Conservation (phyloP, 306 rosid species). For the Coriaria nepalensis region DNA sequence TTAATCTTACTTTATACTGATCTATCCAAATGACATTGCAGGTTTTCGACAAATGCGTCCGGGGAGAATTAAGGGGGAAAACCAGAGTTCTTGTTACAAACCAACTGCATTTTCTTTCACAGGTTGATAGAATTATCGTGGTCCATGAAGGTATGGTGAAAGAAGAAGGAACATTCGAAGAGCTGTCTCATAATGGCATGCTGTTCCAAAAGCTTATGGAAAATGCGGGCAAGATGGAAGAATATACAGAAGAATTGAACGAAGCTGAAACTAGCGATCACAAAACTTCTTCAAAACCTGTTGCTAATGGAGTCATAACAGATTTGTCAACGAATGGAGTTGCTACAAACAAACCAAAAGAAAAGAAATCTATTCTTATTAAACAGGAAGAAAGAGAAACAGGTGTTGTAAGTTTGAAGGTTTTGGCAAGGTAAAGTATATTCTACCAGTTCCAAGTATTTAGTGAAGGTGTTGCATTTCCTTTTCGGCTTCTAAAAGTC, state of each 20-base stretch:
- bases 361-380: conserved; percentile 53
- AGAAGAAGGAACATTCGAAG: conserved; percentile 88
- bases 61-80: conserved; percentile 66
- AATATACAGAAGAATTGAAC: conserved; percentile 31
- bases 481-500: conserved; percentile 1
- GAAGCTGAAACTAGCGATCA: conserved; percentile 23
- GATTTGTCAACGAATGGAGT: conserved; percentile 25
- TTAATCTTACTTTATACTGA: too few relatives aligned
- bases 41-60: conserved; percentile 82
- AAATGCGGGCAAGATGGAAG: conserved; percentile 87
- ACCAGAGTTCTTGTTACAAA: conserved; percentile 90
- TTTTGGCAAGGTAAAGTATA: conserved; percentile 47
- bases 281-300: conserved; percentile 16
- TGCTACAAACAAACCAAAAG: conserved; percentile 36
- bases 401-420: conserved; percentile 73
- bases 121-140: conserved; percentile 68
- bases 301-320: conserved; percentile 24
- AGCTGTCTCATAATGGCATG: conserved; percentile 49
- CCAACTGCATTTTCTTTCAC: conserved; percentile 88
- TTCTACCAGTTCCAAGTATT: background rate
- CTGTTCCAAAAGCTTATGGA: conserved; percentile 90
- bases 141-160: conserved; percentile 69
- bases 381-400: conserved; percentile 89
- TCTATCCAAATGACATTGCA: too few relatives aligned
- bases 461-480: background rate